phyloP scores from a whole-genome alignment of 768 basidiomycete genomes.

The Suillus placidus region DNA sequence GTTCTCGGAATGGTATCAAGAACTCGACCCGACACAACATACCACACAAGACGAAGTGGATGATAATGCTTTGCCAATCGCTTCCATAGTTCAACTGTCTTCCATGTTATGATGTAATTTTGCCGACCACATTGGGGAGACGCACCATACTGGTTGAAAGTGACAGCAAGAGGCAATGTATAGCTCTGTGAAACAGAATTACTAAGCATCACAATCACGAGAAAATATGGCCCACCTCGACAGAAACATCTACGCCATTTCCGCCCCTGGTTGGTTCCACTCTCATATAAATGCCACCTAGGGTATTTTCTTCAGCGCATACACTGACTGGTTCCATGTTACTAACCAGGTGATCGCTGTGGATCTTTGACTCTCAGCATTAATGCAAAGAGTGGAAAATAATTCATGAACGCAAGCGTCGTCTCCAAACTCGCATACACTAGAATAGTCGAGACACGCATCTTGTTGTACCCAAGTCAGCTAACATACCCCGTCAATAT shows the following conservation, averaged over 20 bases:
- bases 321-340: not conserved
- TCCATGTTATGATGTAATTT: slow-evolving; percentile 3
- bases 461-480: slow-evolving; percentile 35
- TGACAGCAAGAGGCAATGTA: slow-evolving; percentile 49
- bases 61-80: slow-evolving; percentile 59
- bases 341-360: slow-evolving; percentile 73
- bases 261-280: slow-evolving; percentile 30
- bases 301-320: slow-evolving; percentile 10
- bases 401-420: slow-evolving; percentile 79
- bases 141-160: slow-evolving; percentile 62
- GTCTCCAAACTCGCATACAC: slow-evolving; percentile 67
- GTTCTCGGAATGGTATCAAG: slow-evolving; percentile 49
- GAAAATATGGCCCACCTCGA: not conserved
- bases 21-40: slow-evolving; percentile 50
- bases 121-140: not conserved
- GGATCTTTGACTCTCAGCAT: slow-evolving; percentile 86
- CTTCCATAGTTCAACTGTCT: slow-evolving; percentile 50
- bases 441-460: slow-evolving; percentile 55
- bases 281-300: slow-evolving; percentile 32
- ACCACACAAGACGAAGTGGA: slow-evolving; percentile 54
- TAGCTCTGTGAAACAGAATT: slow-evolving; percentile 45
- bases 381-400: slow-evolving; percentile 89
- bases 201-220: not conserved
- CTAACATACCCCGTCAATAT: not conserved
- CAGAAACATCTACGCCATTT: not conserved